Evolutionary conservation across 169 alveolate species (phyloP).

Genomic region (Neospora caninum): DNA sequence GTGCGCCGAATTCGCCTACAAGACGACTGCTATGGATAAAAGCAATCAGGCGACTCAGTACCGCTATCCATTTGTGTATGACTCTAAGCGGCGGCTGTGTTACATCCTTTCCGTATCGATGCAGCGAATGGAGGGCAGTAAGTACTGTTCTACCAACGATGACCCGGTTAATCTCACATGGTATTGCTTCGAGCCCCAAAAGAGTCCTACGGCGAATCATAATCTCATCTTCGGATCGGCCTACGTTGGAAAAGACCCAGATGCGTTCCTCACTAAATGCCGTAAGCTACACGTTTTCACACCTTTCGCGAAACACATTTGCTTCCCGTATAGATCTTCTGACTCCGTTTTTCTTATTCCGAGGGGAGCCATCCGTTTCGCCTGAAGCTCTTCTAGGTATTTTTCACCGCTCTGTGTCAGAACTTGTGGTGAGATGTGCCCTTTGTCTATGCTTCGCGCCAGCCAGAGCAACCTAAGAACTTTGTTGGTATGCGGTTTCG

Average conservation of each 20-base stretch:
- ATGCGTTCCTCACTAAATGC: conserved; percentile 24
- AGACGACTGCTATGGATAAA: conserved; percentile 15
- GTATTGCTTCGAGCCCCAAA: conserved; percentile 44
- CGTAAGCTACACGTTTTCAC: conserved; percentile 35
- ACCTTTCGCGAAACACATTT: too few species aligned
- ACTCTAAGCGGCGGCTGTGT: background rate
- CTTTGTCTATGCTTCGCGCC: too few species aligned
- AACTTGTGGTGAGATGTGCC: too few species aligned
- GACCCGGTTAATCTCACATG: background rate
- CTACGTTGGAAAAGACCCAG: conserved; percentile 49
- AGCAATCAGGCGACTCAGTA: background rate
- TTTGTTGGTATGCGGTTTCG: too few species aligned
- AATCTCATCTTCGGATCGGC: conserved; percentile 54
- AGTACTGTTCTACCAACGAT: conserved; percentile 10
- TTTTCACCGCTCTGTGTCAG: too few species aligned
- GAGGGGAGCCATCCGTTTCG: too few species aligned
- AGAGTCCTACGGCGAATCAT: background rate
- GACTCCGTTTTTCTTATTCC: too few species aligned
- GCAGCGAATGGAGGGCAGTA: conserved; percentile 49
- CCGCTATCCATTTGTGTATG: conserved; percentile 52
- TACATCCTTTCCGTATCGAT: conserved; percentile 35
- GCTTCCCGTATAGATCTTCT: too few species aligned
- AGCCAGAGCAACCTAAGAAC: too few species aligned
- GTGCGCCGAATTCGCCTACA: conserved; percentile 51
- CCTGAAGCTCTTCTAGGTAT: too few species aligned